Conservation (phyloP, 768 basidiomycete species). For the Boletus tomentosulus region DNA sequence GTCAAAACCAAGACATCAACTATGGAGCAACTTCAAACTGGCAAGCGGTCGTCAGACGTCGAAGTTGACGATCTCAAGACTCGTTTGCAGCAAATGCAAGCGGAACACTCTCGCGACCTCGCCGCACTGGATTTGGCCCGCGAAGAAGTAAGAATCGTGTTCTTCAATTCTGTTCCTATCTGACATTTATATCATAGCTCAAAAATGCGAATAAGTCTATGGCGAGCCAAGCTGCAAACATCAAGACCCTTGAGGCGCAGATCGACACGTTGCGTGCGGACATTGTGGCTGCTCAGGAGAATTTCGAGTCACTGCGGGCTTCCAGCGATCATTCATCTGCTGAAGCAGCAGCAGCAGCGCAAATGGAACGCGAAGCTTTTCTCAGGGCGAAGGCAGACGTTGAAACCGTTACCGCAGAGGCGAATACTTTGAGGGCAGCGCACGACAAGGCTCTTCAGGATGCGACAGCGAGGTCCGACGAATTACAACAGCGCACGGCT, state of each 20-base stretch:
- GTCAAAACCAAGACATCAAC: slow-evolving; percentile 42
- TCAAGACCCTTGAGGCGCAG: slow-evolving; percentile 47
- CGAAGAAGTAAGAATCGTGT: slow-evolving; percentile 44
- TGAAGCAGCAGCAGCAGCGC: slow-evolving; percentile 47
- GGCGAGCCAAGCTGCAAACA: slow-evolving; percentile 40
- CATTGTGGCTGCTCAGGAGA: slow-evolving; percentile 46
- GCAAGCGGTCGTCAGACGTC: slow-evolving; percentile 45
- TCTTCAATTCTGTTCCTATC: background rate
- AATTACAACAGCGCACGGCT: slow-evolving; percentile 45
- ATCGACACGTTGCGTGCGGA: slow-evolving; percentile 50
- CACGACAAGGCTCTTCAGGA: slow-evolving; percentile 50
- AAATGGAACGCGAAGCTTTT: slow-evolving; percentile 59
- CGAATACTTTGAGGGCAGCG: slow-evolving; percentile 44
- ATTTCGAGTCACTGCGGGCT: slow-evolving; percentile 46
- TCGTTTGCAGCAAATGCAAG: slow-evolving; percentile 36
- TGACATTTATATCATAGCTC: slow-evolving; percentile 39
- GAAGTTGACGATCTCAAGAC: slow-evolving; percentile 43
- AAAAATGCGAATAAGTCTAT: slow-evolving; percentile 41
- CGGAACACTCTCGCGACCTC: slow-evolving; percentile 22
- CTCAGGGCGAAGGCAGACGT: slow-evolving; percentile 61
- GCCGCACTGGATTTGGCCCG: slow-evolving; percentile 40
- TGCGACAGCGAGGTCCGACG: slow-evolving; percentile 40
- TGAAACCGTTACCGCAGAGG: slow-evolving; percentile 50
- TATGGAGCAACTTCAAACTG: slow-evolving; percentile 45
- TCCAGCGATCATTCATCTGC: slow-evolving; percentile 42